These are phyloP conservation scores for Rhexocercosporidium sp. DNA, from an alignment of 2,329 filamentous ascomycete species.

Conservation along the genomic window DNA sequence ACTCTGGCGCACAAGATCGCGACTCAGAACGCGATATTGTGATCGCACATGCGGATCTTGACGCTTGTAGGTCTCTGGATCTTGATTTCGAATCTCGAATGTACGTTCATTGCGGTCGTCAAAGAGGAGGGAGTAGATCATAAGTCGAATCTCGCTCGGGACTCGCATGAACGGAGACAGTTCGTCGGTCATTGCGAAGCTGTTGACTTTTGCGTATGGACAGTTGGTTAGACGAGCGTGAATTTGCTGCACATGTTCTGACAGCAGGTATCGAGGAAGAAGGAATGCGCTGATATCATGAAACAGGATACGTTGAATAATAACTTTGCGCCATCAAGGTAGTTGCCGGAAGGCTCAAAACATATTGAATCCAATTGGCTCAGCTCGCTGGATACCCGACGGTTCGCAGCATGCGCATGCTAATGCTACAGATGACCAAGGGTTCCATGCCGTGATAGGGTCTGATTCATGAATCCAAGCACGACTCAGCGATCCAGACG, in stretches of 20 bases:
- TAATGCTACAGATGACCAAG: constrained; percentile 11
- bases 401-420: constrained; percentile 6
- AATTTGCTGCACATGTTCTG: background rate
- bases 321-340: constrained; percentile 13
- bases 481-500: constrained; percentile 15
- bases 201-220: background rate
- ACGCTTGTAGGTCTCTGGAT: constrained; percentile 34
- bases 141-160: constrained; percentile 37
- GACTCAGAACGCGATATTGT: constrained; percentile 50
- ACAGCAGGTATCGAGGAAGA: background rate
- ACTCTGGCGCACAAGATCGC: constrained; percentile 47
- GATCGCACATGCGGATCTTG: constrained; percentile 38
- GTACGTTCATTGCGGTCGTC: constrained; percentile 43
- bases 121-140: constrained; percentile 48
- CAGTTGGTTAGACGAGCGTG: background rate
- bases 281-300: background rate
- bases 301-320: background rate
- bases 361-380: constrained; percentile 4
- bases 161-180: constrained; percentile 33
- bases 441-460: constrained; percentile 18
- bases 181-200: constrained; percentile 20
- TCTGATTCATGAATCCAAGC: constrained; percentile 2
- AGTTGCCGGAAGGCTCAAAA: background rate
- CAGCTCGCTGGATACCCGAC: background rate
- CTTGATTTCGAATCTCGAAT: constrained; percentile 48